Evolutionary conservation across 768 basidiomycete species (phyloP).

Genomic region (Lentinula sp.): DNA sequence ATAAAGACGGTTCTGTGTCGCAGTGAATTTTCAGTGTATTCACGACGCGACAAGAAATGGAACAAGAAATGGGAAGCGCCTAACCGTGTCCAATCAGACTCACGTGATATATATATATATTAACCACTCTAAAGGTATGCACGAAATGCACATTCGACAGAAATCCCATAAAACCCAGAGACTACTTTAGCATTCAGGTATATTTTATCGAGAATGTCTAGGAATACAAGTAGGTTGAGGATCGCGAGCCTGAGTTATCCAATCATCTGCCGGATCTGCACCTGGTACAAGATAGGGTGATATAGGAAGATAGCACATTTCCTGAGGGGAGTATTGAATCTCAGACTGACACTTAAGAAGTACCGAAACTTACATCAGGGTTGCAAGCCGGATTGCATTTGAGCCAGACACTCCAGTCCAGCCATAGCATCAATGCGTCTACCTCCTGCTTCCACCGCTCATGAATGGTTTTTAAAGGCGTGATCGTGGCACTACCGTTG

Average conservation of each 20-base stretch:
- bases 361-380: background rate
- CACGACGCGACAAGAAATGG: too few relatives aligned
- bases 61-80: too few relatives aligned
- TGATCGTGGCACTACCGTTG: background rate
- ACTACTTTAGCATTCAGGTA: background rate
- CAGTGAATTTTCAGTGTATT: too few relatives aligned
- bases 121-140: too few relatives aligned
- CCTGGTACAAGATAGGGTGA: slow-evolving; percentile 1
- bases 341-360: too few relatives aligned
- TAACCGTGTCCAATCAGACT: too few relatives aligned
- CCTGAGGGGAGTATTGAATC: background rate
- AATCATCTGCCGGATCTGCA: background rate
- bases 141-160: too few relatives aligned
- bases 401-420: slow-evolving; percentile 5
- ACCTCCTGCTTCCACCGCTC: background rate
- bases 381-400: background rate
- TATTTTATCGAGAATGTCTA: background rate
- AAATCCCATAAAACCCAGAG: background rate
- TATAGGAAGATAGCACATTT: slow-evolving; percentile 5
- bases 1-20: too few relatives aligned
- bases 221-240: background rate
- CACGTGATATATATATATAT: too few relatives aligned
- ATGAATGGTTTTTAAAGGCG: background rate
- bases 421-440: background rate
- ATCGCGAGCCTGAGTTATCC: background rate